phyloP scores from a whole-genome alignment of 2,329 filamentous ascomycete species.

The Fusarium sambucinum region DNA sequence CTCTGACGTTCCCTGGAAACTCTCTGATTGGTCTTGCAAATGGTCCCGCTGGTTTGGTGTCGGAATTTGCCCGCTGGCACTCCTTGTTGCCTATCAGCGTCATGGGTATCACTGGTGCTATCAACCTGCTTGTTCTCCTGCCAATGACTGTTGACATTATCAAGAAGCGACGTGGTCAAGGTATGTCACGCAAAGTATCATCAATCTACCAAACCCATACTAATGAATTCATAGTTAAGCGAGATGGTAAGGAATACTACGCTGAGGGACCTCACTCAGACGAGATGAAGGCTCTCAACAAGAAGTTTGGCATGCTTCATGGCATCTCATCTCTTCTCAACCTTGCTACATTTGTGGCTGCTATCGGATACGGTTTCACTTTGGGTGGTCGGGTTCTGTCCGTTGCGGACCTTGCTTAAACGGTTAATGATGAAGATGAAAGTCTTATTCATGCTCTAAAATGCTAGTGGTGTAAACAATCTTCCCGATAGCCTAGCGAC shows the following conservation, averaged over 20 bases:
- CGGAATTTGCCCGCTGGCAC: constrained; percentile 69
- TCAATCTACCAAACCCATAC: not conserved
- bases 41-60: constrained; percentile 68
- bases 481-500: constrained; percentile 5
- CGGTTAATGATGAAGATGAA: constrained; percentile 10
- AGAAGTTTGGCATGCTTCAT: constrained; percentile 82
- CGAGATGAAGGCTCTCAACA: constrained; percentile 86
- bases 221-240: constrained; percentile 70
- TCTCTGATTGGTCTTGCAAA: constrained; percentile 60
- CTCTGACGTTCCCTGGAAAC: constrained; percentile 83
- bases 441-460: constrained; percentile 14
- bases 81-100: constrained; percentile 76
- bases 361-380: constrained; percentile 81
- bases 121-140: constrained; percentile 78
- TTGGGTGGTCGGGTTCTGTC: constrained; percentile 73
- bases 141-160: constrained; percentile 82
- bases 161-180: constrained; percentile 81
- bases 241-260: constrained; percentile 89
- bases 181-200: constrained; percentile 58
- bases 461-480: constrained; percentile 33
- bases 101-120: constrained; percentile 76
- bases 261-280: constrained; percentile 82
- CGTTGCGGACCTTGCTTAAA: constrained; percentile 47
- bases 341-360: constrained; percentile 74
- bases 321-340: constrained; percentile 86